Evolutionary conservation across 2,329 filamentous ascomycete species (phyloP).

Genomic region (Nakataea oryzae): DNA sequence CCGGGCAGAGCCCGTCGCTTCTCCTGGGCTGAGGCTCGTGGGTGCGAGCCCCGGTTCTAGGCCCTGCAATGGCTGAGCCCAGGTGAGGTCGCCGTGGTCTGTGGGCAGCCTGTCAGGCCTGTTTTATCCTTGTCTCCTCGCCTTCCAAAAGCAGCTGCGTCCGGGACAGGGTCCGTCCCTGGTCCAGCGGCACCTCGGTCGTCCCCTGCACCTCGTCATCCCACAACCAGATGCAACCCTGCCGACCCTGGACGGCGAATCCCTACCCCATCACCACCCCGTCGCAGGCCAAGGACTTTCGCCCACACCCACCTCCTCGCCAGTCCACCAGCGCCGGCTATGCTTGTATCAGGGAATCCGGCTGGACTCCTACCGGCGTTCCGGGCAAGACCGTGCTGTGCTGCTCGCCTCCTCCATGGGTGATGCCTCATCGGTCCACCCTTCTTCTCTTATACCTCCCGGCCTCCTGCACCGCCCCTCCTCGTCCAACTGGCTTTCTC

Average conservation of each 20-base stretch:
- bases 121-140: conserved; percentile 18
- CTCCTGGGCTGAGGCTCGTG: not conserved
- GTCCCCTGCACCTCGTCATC: conserved; percentile 22
- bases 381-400: conserved; percentile 34
- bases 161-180: conserved; percentile 16
- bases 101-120: conserved; percentile 13
- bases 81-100: conserved; percentile 3
- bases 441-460: conserved; percentile 38
- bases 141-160: conserved; percentile 18
- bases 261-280: conserved; percentile 22
- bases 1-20: not conserved
- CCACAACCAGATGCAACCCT: conserved; percentile 22
- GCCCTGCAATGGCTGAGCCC: not conserved
- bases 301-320: conserved; percentile 21
- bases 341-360: conserved; percentile 37
- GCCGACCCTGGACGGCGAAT: conserved; percentile 21
- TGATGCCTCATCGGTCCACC: conserved; percentile 29
- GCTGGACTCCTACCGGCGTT: conserved; percentile 40
- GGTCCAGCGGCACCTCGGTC: conserved; percentile 19
- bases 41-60: not conserved
- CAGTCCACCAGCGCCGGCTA: conserved; percentile 21
- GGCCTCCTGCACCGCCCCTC: conserved; percentile 33
- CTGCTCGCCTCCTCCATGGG: conserved; percentile 19
- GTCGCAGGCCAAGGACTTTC: conserved; percentile 24
- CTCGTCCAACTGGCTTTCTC: conserved; percentile 24